Evolutionary conservation across 129 eudicot species (phyloP).

Genomic region (Escallonia herrerae): DNA sequence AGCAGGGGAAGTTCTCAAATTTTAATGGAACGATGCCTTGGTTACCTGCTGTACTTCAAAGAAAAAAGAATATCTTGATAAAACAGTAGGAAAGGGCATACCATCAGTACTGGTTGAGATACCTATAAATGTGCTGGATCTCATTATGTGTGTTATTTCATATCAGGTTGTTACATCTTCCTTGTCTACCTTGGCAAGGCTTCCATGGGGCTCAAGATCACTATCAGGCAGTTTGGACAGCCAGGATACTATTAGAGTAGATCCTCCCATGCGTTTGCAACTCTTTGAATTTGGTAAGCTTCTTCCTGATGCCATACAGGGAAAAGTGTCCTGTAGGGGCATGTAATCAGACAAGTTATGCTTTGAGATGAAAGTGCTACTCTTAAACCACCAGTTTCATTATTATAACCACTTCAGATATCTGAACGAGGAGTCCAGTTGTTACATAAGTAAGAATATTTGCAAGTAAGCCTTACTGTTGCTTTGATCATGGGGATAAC

Average conservation of each 20-base stretch:
- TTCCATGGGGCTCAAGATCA: constrained; percentile 46
- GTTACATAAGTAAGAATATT: too few relatives aligned
- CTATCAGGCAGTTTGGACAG: constrained; percentile 4
- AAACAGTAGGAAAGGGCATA: not conserved
- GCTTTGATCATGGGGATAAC: constrained; percentile 5
- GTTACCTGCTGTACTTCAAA: too few relatives aligned
- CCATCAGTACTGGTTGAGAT: not conserved
- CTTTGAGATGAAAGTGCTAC: too few relatives aligned
- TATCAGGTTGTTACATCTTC: constrained; percentile 37
- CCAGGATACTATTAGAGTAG: constrained; percentile 4
- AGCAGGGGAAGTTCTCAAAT: too few relatives aligned
- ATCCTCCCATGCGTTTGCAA: constrained; percentile 30
- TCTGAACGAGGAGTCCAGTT: too few relatives aligned
- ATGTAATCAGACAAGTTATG: too few relatives aligned
- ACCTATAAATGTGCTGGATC: too few relatives aligned
- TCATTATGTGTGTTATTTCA: not conserved
- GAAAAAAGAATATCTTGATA: too few relatives aligned
- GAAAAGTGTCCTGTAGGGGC: too few relatives aligned
- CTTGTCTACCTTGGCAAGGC: constrained; percentile 31
- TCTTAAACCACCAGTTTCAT: too few relatives aligned
- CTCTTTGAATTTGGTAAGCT: constrained; percentile 39
- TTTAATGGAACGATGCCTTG: too few relatives aligned
- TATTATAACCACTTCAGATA: too few relatives aligned
- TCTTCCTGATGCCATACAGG: not conserved
- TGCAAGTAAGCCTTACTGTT: not conserved